Conservation (phyloP, 768 basidiomycete species). For the Rhizopogon roseolus region DNA sequence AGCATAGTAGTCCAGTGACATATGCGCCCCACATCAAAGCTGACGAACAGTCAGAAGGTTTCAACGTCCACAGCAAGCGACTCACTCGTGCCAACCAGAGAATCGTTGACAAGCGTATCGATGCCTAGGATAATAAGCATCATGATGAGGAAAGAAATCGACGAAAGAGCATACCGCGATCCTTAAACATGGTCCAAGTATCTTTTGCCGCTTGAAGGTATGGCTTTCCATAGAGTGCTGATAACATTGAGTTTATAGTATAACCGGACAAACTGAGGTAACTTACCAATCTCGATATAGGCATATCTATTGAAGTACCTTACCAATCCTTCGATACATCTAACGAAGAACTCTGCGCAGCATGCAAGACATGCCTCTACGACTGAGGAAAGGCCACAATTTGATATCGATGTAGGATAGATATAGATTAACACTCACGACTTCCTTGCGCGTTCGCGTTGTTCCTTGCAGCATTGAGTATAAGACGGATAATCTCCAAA, state of each 20-base stretch:
- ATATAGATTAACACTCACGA: constrained; percentile 37
- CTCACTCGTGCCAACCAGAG: constrained; percentile 73
- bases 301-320: constrained; percentile 85
- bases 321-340: constrained; percentile 62
- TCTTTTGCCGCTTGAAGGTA: constrained; percentile 80
- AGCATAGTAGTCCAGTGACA: constrained; percentile 65
- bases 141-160: neutral
- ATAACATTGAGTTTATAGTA: neutral
- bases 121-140: constrained; percentile 31
- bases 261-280: neutral
- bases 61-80: neutral
- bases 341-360: constrained; percentile 74
- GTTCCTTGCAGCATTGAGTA: constrained; percentile 54
- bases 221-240: constrained; percentile 80
- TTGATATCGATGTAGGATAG: neutral
- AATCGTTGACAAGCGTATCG: constrained; percentile 81
- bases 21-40: constrained; percentile 82
- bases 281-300: constrained; percentile 74
- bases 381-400: constrained; percentile 34
- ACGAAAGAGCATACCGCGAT: constrained; percentile 42
- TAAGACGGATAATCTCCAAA: constrained; percentile 60
- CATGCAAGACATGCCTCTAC: constrained; percentile 72
- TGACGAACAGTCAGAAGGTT: constrained; percentile 16
- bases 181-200: constrained; percentile 73
- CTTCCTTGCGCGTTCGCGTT: constrained; percentile 60